Evolutionary conservation across 1,284 basidiomycete genomes (phyloP).

Genomic region (Takashimella tepidaria): DNA sequence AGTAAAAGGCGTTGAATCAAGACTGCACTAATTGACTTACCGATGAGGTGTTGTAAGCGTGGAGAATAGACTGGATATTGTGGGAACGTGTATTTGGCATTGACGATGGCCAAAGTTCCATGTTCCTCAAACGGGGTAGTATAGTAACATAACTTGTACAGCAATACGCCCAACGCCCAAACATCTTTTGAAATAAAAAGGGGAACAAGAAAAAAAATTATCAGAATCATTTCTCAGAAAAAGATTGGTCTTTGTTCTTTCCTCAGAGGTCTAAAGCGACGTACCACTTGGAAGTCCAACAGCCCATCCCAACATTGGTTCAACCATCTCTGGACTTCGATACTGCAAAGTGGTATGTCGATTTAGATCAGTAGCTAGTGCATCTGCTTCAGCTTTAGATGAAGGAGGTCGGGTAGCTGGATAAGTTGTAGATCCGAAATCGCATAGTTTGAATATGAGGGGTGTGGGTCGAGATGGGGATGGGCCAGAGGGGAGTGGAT

Average conservation of each 20-base stretch:
- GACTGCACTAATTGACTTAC: slow-evolving; percentile 54
- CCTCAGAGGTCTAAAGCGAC: too few relatives aligned
- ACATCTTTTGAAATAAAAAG: slow-evolving; percentile 60
- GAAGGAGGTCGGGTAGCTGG: slow-evolving; percentile 65
- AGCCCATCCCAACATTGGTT: slow-evolving; percentile 51
- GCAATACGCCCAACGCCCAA: slow-evolving; percentile 69
- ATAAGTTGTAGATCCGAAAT: slow-evolving; percentile 89
- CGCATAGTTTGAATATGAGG: slow-evolving; percentile 86
- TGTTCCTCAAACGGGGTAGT: slow-evolving; percentile 98
- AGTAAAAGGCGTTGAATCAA: slow-evolving; percentile 8
- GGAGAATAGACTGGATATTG: slow-evolving; percentile 88
- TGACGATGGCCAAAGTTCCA: slow-evolving; percentile 90
- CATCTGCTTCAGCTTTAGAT: slow-evolving; percentile 72
- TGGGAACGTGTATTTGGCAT: slow-evolving; percentile 91
- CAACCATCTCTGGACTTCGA: slow-evolving; percentile 96
- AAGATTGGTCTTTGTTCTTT: too few relatives aligned
- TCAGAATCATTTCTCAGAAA: slow-evolving; percentile 21
- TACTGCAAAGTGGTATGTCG: slow-evolving; percentile 93
- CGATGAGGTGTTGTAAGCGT: slow-evolving; percentile 79
- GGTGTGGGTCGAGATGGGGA: slow-evolving; percentile 51
- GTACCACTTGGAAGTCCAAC: slow-evolving; percentile 52
- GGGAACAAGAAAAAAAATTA: slow-evolving; percentile 13
- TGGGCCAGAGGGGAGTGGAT: slow-evolving; percentile 47
- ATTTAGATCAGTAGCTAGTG: slow-evolving; percentile 86
- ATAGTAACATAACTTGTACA: slow-evolving; percentile 91